These are phyloP conservation scores for Thraustochytrium sp. DNA, from an alignment of 352 stramenopile species.

Conservation along the genomic window DNA sequence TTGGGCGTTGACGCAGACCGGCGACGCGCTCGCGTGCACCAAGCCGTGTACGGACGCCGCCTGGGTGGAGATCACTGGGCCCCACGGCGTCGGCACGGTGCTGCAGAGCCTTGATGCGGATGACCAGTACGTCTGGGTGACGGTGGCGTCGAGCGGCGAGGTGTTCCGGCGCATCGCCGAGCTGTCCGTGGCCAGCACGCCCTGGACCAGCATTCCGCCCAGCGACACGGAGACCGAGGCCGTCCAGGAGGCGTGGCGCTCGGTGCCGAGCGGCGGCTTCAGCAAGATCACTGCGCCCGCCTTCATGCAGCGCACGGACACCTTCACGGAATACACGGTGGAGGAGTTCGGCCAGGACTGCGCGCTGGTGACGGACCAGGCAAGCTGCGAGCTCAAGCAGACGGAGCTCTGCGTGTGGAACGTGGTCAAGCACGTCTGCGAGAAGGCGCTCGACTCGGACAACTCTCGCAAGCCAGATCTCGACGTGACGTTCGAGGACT, in stretches of 20 bases:
- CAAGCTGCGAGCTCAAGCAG: not conserved
- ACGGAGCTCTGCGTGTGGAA: conserved; percentile 16
- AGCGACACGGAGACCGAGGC: not conserved
- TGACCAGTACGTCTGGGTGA: not conserved
- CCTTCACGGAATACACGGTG: conserved; percentile 8
- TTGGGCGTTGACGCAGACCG: not conserved
- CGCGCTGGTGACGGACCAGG: not conserved
- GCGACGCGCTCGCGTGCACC: not conserved
- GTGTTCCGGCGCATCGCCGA: not conserved
- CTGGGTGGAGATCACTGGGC: not conserved
- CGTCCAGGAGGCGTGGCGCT: not conserved
- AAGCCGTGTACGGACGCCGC: not conserved
- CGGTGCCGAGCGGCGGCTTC: not conserved
- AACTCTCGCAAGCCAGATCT: not conserved
- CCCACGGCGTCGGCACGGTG: not conserved
- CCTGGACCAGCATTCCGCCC: not conserved
- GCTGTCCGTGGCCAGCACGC: not conserved
- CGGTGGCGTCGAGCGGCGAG: not conserved
- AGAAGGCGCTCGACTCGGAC: not conserved
- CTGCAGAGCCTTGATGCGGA: not conserved
- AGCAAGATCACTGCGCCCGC: not conserved
- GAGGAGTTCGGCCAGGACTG: conserved; percentile 28
- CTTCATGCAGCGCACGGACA: not conserved
- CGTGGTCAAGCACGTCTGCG: not conserved
- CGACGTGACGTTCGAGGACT: not conserved